Percentiles rank a stretch among this genome's conserved stretches.
Conservation (phyloP, 352 stramenopile species). For the Pythium biforme region DNA sequence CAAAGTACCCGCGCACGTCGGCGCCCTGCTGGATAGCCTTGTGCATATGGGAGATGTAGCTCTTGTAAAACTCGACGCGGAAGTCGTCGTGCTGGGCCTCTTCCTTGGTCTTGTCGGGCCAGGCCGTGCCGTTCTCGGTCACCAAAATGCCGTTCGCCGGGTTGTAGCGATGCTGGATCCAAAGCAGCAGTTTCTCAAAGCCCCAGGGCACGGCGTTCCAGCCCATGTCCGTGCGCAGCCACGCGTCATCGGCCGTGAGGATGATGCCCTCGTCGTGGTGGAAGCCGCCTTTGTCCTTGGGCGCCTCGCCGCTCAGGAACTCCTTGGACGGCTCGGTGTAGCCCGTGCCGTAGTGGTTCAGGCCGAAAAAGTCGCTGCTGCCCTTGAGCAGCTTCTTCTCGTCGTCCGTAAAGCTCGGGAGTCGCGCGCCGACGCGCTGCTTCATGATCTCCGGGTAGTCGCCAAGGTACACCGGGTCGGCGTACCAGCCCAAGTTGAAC, state of each 20-base stretch:
- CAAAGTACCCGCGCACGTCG: conserved; percentile 86
- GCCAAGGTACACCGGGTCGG: conserved; percentile 89
- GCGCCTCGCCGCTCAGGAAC: conserved; percentile 38
- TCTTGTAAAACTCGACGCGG: conserved; percentile 79
- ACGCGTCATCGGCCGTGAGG: conserved; percentile 33
- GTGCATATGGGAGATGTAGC: conserved; percentile 68
- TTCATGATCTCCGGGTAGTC: conserved; percentile 94
- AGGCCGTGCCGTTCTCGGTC: conserved; percentile 92
- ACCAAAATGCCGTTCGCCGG: conserved; percentile 76
- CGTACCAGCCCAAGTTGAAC: conserved; percentile 90
- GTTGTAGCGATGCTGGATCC: conserved; percentile 85
- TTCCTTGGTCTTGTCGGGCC: conserved; percentile 25
- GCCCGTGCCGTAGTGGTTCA: conserved; percentile 93
- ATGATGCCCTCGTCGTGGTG: conserved; percentile 45
- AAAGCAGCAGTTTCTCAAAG: conserved; percentile 87
- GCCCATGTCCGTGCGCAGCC: conserved; percentile 64
- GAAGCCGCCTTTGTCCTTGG: conserved; percentile 17
- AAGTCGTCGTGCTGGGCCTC: conserved; percentile 55
- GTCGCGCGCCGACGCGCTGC: conserved; percentile 66
- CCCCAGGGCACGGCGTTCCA: conserved; percentile 82
- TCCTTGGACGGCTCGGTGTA: conserved; percentile 44
- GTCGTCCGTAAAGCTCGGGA: conserved; percentile 88
- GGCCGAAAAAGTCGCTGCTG: conserved; percentile 92
- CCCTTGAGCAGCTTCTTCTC: conserved; percentile 74
- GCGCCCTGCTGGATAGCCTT: conserved; percentile 46